Base-by-base conservation (phyloP, 2,329 filamentous ascomycete species). In the Ophiosphaerella herpotricha region DNA sequence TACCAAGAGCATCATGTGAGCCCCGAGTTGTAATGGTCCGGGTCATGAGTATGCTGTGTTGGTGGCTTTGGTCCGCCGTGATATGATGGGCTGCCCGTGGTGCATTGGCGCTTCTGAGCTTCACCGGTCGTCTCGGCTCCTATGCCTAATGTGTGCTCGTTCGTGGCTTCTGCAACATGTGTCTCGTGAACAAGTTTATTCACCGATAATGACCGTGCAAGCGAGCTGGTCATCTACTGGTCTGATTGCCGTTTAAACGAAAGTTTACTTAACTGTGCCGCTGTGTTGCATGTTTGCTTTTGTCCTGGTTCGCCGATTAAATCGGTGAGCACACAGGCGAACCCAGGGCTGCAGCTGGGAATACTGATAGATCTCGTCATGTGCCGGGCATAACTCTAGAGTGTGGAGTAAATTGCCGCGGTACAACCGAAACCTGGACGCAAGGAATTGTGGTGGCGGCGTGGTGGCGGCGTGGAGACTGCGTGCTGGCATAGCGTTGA, bases 271-370 rank as follows among this genome's bases (percentile, higher is more conserved):
- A 5, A 18, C 34, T 8, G 14, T 36, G 34, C 34, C 34, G 18
- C n/a, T 14, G 34, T 5, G n/a, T 3, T 36, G 34, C 14, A 36
- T 29, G 26, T 11, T 29, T 29, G 26, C 26, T 29, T 29, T 11
- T 29, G 26, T 29, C 7, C 11, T 29, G 26, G 26, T 29, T 29
- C 34, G 14, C 34, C 34, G 34, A 36, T 36, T n/a, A 11, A 14
- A 18, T 5, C n/a, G n/a, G 34, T 18, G 12, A 36, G n/a, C 8
- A 12, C 38, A 32, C 24, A 39, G 33, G 33, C 16, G 40, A 39
- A 39, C 41, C 43, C 43, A 47, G 35, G 29, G 40, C 50, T 38
- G 46, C 46, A 31, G 37, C 42, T 40, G 43, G 46, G 16, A 49
- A 35, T 11, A 12, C 23, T 43, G 8, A 46, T 37, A 52, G 36